phyloP scores from a whole-genome alignment of 2,329 filamentous ascomycete species.

The Lomentospora prolificans region DNA sequence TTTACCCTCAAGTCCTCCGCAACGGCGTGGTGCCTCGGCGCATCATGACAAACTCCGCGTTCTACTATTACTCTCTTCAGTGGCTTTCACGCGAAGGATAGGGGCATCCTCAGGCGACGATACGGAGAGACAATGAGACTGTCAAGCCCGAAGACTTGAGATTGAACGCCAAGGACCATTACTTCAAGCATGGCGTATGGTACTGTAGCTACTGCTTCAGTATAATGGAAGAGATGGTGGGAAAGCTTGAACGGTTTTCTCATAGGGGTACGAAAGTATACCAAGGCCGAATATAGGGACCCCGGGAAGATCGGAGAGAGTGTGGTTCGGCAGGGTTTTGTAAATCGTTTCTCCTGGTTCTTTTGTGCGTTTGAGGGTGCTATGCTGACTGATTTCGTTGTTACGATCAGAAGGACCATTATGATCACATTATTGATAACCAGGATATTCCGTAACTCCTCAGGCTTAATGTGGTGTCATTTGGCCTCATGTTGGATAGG shows the following conservation, averaged over 20 bases:
- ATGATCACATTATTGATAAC: conserved; percentile 24
- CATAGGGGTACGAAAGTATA: conserved; percentile 31
- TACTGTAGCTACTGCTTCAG: conserved; percentile 54
- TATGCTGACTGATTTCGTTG: conserved; percentile 7
- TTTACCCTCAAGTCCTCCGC: conserved; percentile 38
- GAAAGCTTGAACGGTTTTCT: conserved; percentile 47
- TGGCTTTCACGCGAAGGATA: conserved; percentile 31
- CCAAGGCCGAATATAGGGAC: conserved; percentile 29
- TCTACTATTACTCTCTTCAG: conserved; percentile 51
- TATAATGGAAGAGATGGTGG: conserved; percentile 43
- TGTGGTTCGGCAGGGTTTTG: conserved; percentile 31
- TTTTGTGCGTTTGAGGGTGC: not conserved
- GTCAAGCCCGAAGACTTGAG: conserved; percentile 45
- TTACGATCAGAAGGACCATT: conserved; percentile 13
- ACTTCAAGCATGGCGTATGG: conserved; percentile 41
- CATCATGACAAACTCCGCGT: conserved; percentile 38
- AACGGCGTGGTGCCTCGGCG: conserved; percentile 42
- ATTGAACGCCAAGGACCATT: conserved; percentile 31
- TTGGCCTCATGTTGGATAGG: conserved; percentile 27
- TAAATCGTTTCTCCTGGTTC: conserved; percentile 18
- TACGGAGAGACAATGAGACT: conserved; percentile 34
- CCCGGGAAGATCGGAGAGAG: conserved; percentile 26
- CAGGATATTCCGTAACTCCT: conserved; percentile 32
- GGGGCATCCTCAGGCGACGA: conserved; percentile 51
- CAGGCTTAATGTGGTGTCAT: conserved; percentile 20